Conservation (phyloP, 2,329 filamentous ascomycete genomes). For the Ceratocystis cubensis region DNA sequence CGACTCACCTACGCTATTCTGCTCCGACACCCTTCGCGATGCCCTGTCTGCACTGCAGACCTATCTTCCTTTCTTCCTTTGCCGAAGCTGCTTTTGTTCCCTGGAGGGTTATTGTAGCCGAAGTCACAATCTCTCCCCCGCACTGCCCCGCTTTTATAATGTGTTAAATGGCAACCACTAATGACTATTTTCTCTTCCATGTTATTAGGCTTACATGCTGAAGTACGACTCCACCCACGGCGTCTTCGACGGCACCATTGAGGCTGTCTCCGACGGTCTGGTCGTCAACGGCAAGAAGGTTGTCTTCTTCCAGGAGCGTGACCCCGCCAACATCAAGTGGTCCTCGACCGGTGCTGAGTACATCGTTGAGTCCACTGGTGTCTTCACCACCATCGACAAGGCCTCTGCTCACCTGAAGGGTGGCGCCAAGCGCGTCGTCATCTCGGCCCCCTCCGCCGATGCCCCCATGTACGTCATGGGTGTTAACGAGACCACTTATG, state of each 20-base stretch:
- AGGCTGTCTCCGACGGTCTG: slow-evolving; percentile 58
- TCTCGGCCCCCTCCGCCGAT: slow-evolving; percentile 84
- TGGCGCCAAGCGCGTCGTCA: slow-evolving; percentile 95
- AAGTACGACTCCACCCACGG: slow-evolving; percentile 99
- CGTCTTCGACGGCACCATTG: slow-evolving; percentile 83
- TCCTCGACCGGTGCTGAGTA: slow-evolving; percentile 65
- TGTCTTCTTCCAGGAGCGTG: slow-evolving; percentile 24
- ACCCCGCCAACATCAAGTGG: slow-evolving; percentile 79
- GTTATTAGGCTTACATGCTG: slow-evolving; percentile 84
- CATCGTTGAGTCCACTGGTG: slow-evolving; percentile 53
- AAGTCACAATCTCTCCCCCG: slow-evolving; percentile 12
- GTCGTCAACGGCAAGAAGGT: slow-evolving; percentile 82
- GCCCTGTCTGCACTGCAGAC: not conserved
- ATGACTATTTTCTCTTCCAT: not conserved
- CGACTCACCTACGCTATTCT: slow-evolving; percentile 9
- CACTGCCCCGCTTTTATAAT: slow-evolving; percentile 16
- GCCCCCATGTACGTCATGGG: slow-evolving; percentile 99
- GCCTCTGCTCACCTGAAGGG: slow-evolving; percentile 86
- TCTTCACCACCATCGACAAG: slow-evolving; percentile 97
- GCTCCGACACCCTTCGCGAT: slow-evolving; percentile 12
- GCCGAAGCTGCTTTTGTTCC: not conserved
- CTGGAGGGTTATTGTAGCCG: slow-evolving; percentile 10
- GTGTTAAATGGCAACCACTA: slow-evolving; percentile 15
- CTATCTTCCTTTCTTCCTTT: not conserved
- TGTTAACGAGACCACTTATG: slow-evolving; percentile 93